Evolutionary conservation across 75 land plant species (phyloP), one percentile per base, ranked within the genome.

Genomic region (Cunninghamia lanceolata): DNA sequence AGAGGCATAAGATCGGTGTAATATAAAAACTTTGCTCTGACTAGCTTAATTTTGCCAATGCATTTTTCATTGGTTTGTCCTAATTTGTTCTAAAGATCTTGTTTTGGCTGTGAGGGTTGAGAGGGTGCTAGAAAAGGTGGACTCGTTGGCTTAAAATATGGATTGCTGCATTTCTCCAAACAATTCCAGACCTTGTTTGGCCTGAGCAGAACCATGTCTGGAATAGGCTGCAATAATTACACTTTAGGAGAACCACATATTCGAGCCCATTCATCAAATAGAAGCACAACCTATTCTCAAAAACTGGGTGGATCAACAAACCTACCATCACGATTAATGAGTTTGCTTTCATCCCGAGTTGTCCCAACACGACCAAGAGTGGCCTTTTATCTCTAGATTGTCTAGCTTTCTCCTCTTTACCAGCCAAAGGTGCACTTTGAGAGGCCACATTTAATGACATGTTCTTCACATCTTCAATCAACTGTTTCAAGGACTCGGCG

Each of bases 241-340:
- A 34, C 75, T 73, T 38, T 38, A 73, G n/a, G 75, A 73, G 16
- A n/a, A n/a, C n/a, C n/a, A n/a, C n/a, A n/a, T n/a, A n/a, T n/a
- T n/a, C n/a, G n/a, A n/a, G n/a, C n/a, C n/a, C n/a, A n/a, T n/a
- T n/a, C n/a, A n/a, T n/a, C n/a, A n/a, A n/a, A n/a, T n/a, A n/a
- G n/a, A n/a, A n/a, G n/a, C n/a, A n/a, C n/a, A 75, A 98, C 99
- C 95, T 96, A 97, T 34, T 96, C 98, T 82, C 89, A 90, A 56
- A 96, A 94, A 52, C 92, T 97, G 89, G 92, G 88, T 86, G 96
- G 94, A 85, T 94, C 96, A 54, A 89, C 82, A 15, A 83, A 88
- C 4, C 89, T 85, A 84, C 87, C 30, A 30, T 97, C 99, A n/a
- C 80, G 88, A 43, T 38, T 36, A 15, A 25, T 78, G 54, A 84